Conservation (phyloP, 2,329 filamentous ascomycete genomes). For the Pyricularia sp. region DNA sequence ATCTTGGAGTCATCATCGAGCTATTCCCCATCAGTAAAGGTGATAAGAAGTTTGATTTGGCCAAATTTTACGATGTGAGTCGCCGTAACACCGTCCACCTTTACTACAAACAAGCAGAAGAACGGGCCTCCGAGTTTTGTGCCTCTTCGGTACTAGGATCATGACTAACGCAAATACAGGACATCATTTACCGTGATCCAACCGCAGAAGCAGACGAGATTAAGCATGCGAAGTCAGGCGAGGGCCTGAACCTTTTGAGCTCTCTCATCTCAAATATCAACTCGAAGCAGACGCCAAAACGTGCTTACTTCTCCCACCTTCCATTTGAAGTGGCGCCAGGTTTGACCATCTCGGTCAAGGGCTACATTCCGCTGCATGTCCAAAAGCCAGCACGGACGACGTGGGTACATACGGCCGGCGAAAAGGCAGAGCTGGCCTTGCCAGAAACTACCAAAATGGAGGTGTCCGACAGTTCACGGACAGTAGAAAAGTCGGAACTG, state of each 20-base stretch:
- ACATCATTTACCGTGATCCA: conserved; percentile 78
- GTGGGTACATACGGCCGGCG: conserved; percentile 81
- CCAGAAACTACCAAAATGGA: conserved; percentile 63
- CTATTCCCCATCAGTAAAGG: conserved; percentile 74
- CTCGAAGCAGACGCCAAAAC: conserved; percentile 75
- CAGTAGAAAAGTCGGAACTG: conserved; percentile 68
- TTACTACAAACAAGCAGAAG: not conserved
- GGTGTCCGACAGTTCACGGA: conserved; percentile 56
- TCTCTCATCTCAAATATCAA: conserved; percentile 88
- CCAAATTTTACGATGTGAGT: conserved; percentile 80
- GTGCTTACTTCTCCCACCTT: conserved; percentile 77
- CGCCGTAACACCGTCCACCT: not conserved
- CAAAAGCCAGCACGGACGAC: conserved; percentile 71
- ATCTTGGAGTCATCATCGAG: conserved; percentile 82
- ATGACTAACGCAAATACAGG: conserved; percentile 31
- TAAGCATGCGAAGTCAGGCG: conserved; percentile 44
- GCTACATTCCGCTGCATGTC: conserved; percentile 77
- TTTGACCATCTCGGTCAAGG: conserved; percentile 80
- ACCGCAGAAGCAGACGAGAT: conserved; percentile 53
- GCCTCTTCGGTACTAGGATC: not conserved
- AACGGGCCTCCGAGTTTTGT: not conserved
- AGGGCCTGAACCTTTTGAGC: conserved; percentile 49
- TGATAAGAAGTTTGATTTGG: conserved; percentile 61
- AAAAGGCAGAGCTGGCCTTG: conserved; percentile 66
- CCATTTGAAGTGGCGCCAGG: conserved; percentile 77